Conservation (phyloP, 2,329 filamentous ascomycete genomes). For the Lecanicillium sp. region DNA sequence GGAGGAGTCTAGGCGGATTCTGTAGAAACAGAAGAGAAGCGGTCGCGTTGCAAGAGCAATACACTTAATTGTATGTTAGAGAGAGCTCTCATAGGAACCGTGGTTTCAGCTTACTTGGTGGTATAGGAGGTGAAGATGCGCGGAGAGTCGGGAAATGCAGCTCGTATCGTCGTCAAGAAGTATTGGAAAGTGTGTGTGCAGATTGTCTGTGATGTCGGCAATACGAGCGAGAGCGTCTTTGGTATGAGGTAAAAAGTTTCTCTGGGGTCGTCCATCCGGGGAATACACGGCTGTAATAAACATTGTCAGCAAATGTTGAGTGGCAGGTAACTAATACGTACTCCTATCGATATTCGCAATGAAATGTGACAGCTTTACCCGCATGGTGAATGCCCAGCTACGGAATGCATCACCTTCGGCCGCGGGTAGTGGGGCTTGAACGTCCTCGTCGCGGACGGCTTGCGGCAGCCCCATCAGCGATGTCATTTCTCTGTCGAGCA, state of each 20-base stretch:
- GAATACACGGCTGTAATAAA: slow-evolving; percentile 20
- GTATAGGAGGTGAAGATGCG: slow-evolving; percentile 23
- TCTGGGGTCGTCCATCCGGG: slow-evolving; percentile 19
- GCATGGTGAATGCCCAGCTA: slow-evolving; percentile 22
- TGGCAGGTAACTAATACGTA: slow-evolving; percentile 3
- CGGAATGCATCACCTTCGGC: slow-evolving; percentile 19
- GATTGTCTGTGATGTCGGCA: slow-evolving; percentile 20
- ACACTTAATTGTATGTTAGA: slow-evolving; percentile 13
- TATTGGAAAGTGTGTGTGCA: slow-evolving; percentile 21
- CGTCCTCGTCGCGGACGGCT: slow-evolving; percentile 41
- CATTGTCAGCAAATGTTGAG: not conserved
- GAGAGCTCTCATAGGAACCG: no score
- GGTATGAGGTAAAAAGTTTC: slow-evolving; percentile 21
- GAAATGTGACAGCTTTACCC: slow-evolving; percentile 20
- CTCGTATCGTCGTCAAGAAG: slow-evolving; percentile 22
- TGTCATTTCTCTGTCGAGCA: slow-evolving; percentile 45
- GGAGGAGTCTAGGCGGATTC: slow-evolving; percentile 20
- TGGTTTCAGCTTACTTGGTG: no score
- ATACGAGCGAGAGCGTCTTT: slow-evolving; percentile 21
- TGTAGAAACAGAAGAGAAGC: slow-evolving; percentile 22
- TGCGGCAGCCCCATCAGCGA: slow-evolving; percentile 44
- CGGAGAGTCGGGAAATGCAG: slow-evolving; percentile 22
- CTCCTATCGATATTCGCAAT: slow-evolving; percentile 24
- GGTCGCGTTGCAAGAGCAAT: slow-evolving; percentile 25
- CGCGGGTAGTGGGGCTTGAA: slow-evolving; percentile 30